A percentile compares a stretch with the other conserved stretches of the same genome.
These are phyloP conservation scores for Pseudevernia furfuracea DNA, from an alignment of 495 filamentous ascomycete species.

Conservation along the genomic window DNA sequence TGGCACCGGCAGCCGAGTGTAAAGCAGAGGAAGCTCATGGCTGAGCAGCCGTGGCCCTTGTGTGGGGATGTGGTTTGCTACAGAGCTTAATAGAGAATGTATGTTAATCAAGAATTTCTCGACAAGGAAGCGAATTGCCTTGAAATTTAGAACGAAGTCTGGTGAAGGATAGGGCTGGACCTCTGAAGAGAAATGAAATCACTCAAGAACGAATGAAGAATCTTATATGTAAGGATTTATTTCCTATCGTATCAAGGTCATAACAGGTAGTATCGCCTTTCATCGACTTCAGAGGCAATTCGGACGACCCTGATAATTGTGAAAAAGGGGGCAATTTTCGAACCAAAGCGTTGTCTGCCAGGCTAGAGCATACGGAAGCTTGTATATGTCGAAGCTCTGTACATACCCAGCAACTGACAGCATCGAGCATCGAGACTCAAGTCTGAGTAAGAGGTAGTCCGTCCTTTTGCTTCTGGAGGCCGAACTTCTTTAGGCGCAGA, in stretches of 20 bases:
- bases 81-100: not conserved
- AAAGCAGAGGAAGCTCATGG: not conserved
- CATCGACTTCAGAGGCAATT: not conserved
- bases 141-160: not conserved
- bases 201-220: not conserved
- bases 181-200: not conserved
- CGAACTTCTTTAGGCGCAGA: constrained; percentile 87
- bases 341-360: not conserved
- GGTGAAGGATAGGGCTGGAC: not conserved
- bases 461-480: constrained; percentile 55
- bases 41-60: not conserved
- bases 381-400: not conserved
- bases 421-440: not conserved
- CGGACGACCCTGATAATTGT: not conserved
- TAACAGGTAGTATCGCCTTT: not conserved
- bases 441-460: constrained; percentile 30
- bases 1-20: not conserved
- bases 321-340: not conserved
- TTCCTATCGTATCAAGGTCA: not conserved
- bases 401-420: not conserved
- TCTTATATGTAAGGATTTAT: not conserved
- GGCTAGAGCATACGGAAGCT: not conserved
- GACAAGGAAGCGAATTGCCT: not conserved
- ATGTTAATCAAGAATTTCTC: not conserved
- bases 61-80: not conserved